Evolutionary conservation across 257 asterid genomes (phyloP).

Genomic region (Solanum medicagineum): DNA sequence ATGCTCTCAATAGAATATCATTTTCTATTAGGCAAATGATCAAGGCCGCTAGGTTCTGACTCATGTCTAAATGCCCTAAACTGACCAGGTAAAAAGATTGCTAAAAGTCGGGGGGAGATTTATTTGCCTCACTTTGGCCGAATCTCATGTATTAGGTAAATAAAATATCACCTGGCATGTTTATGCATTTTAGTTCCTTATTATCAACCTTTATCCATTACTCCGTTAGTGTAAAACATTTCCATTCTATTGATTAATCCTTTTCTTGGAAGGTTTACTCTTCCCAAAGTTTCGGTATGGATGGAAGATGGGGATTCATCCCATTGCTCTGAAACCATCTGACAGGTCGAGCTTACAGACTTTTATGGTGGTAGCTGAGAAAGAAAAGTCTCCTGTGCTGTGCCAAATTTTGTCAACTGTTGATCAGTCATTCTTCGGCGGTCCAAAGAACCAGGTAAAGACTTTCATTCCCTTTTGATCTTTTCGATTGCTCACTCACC

Average conservation of each 20-base stretch:
- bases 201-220: not conserved
- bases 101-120: conserved; percentile 63
- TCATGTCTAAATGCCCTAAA: not conserved
- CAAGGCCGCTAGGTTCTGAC: not conserved
- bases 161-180: not conserved
- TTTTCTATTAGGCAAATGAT: not conserved
- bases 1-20: not conserved
- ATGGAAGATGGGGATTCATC: conserved; percentile 71
- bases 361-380: conserved; percentile 73
- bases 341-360: conserved; percentile 49
- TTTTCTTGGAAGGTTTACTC: conserved; percentile 47
- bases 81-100: conserved; percentile 70
- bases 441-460: conserved; percentile 56
- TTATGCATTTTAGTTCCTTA: not conserved
- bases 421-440: conserved; percentile 25
- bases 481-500: not conserved
- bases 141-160: conserved; percentile 82
- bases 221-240: not conserved
- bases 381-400: conserved; percentile 31
- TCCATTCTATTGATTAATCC: not conserved
- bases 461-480: not conserved
- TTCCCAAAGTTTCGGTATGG: conserved; percentile 79
- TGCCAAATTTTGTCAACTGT: conserved; percentile 37
- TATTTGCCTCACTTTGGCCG: conserved; percentile 89
- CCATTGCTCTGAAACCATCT: conserved; percentile 39